phyloP scores from a whole-genome alignment of 1,284 basidiomycete species.

The Pterulicium gracile region DNA sequence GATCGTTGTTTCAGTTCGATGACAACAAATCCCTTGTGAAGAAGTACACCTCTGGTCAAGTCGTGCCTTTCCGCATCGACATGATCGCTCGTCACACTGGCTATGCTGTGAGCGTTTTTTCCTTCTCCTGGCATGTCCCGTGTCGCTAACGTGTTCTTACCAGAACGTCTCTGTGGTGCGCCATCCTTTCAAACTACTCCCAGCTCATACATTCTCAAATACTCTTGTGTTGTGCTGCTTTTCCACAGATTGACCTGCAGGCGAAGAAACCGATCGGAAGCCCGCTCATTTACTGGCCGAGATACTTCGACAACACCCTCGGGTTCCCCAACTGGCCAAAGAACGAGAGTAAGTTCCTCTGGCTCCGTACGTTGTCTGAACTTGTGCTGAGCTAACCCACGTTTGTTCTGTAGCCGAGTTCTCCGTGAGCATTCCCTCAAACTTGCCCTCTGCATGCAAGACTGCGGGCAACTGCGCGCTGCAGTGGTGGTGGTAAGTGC shows the following conservation, averaged over 20 bases:
- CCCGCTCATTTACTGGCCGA: slow-evolving; percentile 24
- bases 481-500: slow-evolving; percentile 25
- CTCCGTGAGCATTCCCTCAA: slow-evolving; percentile 22
- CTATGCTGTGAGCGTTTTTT: slow-evolving; percentile 18
- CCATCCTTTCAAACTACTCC: neutral
- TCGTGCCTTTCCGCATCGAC: slow-evolving; percentile 22
- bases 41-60: slow-evolving; percentile 18
- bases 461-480: slow-evolving; percentile 23
- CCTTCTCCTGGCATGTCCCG: neutral
- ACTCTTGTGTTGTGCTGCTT: too few relatives aligned
- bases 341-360: slow-evolving; percentile 21
- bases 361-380: neutral
- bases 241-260: slow-evolving; percentile 16
- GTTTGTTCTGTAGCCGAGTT: slow-evolving; percentile 19
- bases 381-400: neutral
- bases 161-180: slow-evolving; percentile 23
- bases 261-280: slow-evolving; percentile 20
- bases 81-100: slow-evolving; percentile 25
- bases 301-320: slow-evolving; percentile 23
- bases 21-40: slow-evolving; percentile 22
- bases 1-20: slow-evolving; percentile 15
- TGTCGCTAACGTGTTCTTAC: neutral
- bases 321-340: slow-evolving; percentile 21
- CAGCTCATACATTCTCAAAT: too few relatives aligned
- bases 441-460: slow-evolving; percentile 20